Percentiles rank a stretch among this genome's conserved stretches.
These are phyloP conservation scores for Tieghemiomyces parasiticus DNA, from an alignment of 192 early-diverging fungal genomes.

Conservation along the genomic window DNA sequence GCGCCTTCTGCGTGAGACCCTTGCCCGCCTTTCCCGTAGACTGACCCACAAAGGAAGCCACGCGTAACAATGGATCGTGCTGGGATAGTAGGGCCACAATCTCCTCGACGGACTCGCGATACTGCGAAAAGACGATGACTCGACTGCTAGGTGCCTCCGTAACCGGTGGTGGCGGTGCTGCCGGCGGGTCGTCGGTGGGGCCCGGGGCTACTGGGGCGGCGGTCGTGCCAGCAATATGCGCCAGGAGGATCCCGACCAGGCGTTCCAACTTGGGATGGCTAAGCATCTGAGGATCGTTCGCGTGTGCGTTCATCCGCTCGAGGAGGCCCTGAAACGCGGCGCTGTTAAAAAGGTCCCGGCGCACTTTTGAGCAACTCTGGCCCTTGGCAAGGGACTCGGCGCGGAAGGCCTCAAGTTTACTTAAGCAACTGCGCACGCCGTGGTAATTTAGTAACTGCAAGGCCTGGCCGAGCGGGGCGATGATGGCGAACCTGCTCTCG, in stretches of 20 bases:
- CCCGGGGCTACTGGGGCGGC: too few species aligned
- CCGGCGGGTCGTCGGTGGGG: too few species aligned
- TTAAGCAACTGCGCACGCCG: slow-evolving; percentile 16
- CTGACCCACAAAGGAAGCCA: slow-evolving; percentile 76
- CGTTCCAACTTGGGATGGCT: slow-evolving; percentile 75
- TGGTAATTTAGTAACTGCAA: slow-evolving; percentile 31
- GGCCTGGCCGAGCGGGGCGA: slow-evolving; percentile 29
- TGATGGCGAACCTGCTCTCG: slow-evolving; percentile 39
- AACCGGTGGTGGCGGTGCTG: too few species aligned
- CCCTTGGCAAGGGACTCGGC: slow-evolving; percentile 10
- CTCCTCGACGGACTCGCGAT: slow-evolving; percentile 73
- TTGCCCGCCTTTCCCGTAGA: slow-evolving; percentile 33
- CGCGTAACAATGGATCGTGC: slow-evolving; percentile 50
- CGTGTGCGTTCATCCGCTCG: slow-evolving; percentile 17
- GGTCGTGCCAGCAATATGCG: slow-evolving; percentile 63
- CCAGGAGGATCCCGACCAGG: slow-evolving; percentile 39
- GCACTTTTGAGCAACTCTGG: slow-evolving; percentile 14
- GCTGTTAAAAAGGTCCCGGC: slow-evolving; percentile 19
- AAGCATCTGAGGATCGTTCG: slow-evolving; percentile 26
- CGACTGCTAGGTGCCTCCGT: too few species aligned
- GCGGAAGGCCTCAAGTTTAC: background rate
- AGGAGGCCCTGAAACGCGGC: slow-evolving; percentile 24
- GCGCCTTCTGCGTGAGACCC: slow-evolving; percentile 74
- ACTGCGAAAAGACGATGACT: slow-evolving; percentile 78
- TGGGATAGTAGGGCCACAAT: slow-evolving; percentile 43